phyloP scores from a whole-genome alignment of 768 basidiomycete genomes.

The Lentinula guzmanii region DNA sequence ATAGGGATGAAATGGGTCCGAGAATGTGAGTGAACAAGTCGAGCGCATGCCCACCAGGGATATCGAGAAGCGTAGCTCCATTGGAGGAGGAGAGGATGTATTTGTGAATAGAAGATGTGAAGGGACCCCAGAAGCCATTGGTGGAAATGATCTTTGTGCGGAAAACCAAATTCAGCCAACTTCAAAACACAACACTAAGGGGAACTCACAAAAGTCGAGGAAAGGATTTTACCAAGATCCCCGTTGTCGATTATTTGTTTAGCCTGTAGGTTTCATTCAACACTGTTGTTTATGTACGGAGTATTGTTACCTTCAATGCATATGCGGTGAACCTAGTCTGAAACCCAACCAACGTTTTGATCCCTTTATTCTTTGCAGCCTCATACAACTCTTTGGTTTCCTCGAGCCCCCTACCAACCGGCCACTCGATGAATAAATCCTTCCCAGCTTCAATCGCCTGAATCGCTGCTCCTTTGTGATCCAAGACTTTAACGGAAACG shows the following conservation, averaged over 20 bases:
- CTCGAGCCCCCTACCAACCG: slow-evolving; percentile 21
- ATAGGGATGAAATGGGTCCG: slow-evolving; percentile 23
- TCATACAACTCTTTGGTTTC: slow-evolving; percentile 30
- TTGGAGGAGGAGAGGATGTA: background rate
- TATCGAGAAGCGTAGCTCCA: slow-evolving; percentile 20
- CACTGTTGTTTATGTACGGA: background rate
- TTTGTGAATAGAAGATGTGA: background rate
- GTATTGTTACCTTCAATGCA: slow-evolving; percentile 22
- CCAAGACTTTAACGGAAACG: slow-evolving; percentile 25
- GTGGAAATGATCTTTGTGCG: background rate
- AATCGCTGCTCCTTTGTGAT: slow-evolving; percentile 22
- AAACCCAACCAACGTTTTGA: slow-evolving; percentile 27
- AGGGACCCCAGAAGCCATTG: background rate
- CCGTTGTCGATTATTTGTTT: slow-evolving; percentile 24
- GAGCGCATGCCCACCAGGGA: slow-evolving; percentile 22
- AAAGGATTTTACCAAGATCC: slow-evolving; percentile 22
- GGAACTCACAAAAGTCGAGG: slow-evolving; percentile 18
- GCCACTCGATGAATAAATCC: slow-evolving; percentile 35
- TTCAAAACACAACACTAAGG: background rate
- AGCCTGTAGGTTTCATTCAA: slow-evolving; percentile 13
- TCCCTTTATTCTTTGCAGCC: slow-evolving; percentile 21
- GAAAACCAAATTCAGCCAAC: background rate
- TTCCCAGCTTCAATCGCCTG: slow-evolving; percentile 31
- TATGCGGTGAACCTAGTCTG: slow-evolving; percentile 24
- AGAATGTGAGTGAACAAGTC: slow-evolving; percentile 22